Evolutionary conservation across 2,329 filamentous ascomycete species (phyloP).

Genomic region (Hymenoscyphus repandus): DNA sequence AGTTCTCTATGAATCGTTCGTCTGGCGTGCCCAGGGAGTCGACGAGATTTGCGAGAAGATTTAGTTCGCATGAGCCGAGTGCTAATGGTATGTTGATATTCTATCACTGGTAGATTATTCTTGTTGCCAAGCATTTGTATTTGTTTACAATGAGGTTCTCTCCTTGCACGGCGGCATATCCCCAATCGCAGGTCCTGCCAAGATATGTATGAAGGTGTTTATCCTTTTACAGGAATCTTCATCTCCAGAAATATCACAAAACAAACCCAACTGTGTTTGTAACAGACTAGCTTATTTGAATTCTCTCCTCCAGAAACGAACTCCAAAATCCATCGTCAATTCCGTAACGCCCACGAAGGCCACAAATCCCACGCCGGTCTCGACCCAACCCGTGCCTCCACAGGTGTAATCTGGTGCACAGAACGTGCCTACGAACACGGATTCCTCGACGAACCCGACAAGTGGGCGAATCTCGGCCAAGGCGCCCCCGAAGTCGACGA

Average conservation of each 20-base stretch:
- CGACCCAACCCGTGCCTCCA: conserved; percentile 81
- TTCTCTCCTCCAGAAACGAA: conserved; percentile 59
- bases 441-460: conserved; percentile 72
- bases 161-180: too few species aligned
- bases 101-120: not conserved
- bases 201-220: too few species aligned
- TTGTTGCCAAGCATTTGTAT: not conserved
- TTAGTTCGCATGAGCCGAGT: conserved; percentile 54
- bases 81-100: conserved; percentile 43
- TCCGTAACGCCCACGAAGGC: conserved; percentile 84
- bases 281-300: not conserved
- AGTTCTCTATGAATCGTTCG: conserved; percentile 63
- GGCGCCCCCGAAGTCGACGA: conserved; percentile 92
- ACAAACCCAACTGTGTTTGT: not conserved
- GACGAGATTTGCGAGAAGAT: conserved; percentile 40
- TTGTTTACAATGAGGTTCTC: not conserved
- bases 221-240: too few species aligned
- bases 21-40: conserved; percentile 54
- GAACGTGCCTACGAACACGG: conserved; percentile 86
- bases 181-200: too few species aligned
- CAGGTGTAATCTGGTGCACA: conserved; percentile 90
- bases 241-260: too few species aligned
- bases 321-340: conserved; percentile 83
- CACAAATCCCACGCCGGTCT: conserved; percentile 88
- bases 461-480: conserved; percentile 92